These are phyloP conservation scores for Fusarium citri DNA, from an alignment of 2,329 filamentous ascomycete genomes.

Conservation along the genomic window DNA sequence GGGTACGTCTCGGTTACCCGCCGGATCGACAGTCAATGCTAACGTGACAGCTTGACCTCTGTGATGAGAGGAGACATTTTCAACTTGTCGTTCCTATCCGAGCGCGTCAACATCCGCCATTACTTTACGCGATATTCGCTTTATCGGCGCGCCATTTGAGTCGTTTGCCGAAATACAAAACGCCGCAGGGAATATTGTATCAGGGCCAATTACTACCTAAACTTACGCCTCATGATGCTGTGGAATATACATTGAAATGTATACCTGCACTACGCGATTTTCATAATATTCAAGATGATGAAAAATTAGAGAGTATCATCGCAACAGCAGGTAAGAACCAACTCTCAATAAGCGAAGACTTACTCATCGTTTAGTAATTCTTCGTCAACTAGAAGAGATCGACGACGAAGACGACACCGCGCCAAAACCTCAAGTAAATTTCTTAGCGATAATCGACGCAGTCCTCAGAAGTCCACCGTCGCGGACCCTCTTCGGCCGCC, in stretches of 20 bases:
- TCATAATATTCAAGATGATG: constrained; percentile 52
- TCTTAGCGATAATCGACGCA: constrained; percentile 55
- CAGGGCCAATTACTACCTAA: constrained; percentile 53
- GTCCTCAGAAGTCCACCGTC: constrained; percentile 54
- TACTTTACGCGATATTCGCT: constrained; percentile 56
- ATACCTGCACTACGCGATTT: constrained; percentile 55
- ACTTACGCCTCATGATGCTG: constrained; percentile 53
- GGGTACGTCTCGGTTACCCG: constrained; percentile 42
- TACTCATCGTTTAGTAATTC: constrained; percentile 47
- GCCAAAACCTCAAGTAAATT: constrained; percentile 50
- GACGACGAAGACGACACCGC: constrained; percentile 52
- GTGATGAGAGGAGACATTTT: constrained; percentile 55
- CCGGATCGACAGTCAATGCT: constrained; percentile 5
- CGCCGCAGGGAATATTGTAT: constrained; percentile 51
- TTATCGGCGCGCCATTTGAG: constrained; percentile 55
- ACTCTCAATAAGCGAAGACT: not conserved
- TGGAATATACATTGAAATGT: constrained; percentile 56
- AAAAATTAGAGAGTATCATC: constrained; percentile 55
- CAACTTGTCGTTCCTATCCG: constrained; percentile 53
- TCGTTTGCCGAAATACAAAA: constrained; percentile 54
- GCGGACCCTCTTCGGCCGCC: constrained; percentile 51
- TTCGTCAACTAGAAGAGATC: constrained; percentile 56
- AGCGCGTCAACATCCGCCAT: constrained; percentile 52
- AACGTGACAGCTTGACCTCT: constrained; percentile 53
- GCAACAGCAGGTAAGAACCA: constrained; percentile 46